Percentiles rank a stretch among this genome's conserved stretches.
Evolutionary conservation across 768 basidiomycete genomes (phyloP).

Genomic region (Boletus rubropictus): DNA sequence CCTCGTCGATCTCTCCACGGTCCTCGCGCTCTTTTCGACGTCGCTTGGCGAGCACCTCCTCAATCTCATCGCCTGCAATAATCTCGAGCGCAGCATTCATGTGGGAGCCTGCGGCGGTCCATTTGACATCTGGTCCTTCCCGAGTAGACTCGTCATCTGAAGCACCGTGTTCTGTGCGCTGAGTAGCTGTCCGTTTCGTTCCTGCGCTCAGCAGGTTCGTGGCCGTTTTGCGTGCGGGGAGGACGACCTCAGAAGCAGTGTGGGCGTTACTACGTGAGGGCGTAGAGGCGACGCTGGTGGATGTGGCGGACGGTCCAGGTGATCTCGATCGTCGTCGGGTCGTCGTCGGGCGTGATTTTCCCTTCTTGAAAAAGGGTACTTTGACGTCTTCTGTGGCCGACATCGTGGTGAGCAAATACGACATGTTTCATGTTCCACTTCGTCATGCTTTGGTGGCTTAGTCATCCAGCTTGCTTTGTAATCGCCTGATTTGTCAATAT

Average conservation of each 20-base stretch:
- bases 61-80: constrained; percentile 75
- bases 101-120: constrained; percentile 75
- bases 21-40: constrained; percentile 50
- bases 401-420: constrained; percentile 22
- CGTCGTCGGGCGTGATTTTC: constrained; percentile 71
- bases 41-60: constrained; percentile 69
- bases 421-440: no score
- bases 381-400: constrained; percentile 35
- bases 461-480: constrained; percentile 11
- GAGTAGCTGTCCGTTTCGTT: constrained; percentile 55
- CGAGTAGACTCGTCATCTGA: constrained; percentile 38
- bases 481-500: constrained; percentile 11
- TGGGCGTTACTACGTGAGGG: constrained; percentile 16
- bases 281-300: constrained; percentile 18
- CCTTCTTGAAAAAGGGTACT: constrained; percentile 89
- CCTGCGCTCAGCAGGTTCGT: constrained; percentile 75
- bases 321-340: constrained; percentile 70
- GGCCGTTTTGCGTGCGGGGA: constrained; percentile 64
- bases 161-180: constrained; percentile 41
- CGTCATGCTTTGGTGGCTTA: constrained; percentile 12
- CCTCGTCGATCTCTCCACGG: constrained; percentile 47
- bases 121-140: constrained; percentile 62
- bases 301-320: constrained; percentile 34
- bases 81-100: constrained; percentile 67
- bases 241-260: constrained; percentile 57